Evolutionary conservation across 2,329 filamentous ascomycete species (phyloP).

Genomic region (Fusarium denticulatum): DNA sequence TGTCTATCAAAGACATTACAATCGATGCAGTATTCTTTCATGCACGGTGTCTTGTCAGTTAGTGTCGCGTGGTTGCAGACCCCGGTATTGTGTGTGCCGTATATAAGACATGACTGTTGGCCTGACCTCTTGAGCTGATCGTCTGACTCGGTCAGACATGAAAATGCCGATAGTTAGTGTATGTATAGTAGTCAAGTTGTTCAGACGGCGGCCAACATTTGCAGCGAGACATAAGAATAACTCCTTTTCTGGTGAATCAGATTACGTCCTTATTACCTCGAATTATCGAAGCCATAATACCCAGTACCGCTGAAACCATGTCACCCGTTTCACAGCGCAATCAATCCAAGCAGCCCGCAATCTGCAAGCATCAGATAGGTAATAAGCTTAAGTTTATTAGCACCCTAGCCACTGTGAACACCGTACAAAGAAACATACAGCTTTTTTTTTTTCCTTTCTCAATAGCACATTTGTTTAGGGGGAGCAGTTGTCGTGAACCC

Average conservation of each 20-base stretch:
- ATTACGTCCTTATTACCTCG: background rate
- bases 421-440: background rate
- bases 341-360: background rate
- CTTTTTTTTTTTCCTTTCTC: background rate
- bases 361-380: background rate
- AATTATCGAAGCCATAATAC: background rate
- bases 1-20: background rate
- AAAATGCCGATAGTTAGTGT: background rate
- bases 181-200: background rate
- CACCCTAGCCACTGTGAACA: background rate
- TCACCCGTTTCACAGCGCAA: background rate
- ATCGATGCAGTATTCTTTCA: background rate
- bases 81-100: background rate
- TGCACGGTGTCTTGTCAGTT: background rate
- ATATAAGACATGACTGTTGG: slow-evolving; percentile 13
- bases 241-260: background rate
- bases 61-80: slow-evolving; percentile 14
- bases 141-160: slow-evolving; percentile 26
- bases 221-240: background rate
- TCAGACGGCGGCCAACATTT: background rate
- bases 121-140: slow-evolving; percentile 10
- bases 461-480: background rate
- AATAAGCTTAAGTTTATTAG: background rate
- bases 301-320: background rate
- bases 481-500: slow-evolving; percentile 15